phyloP scores from a whole-genome alignment of 164 flowering plant species.

The Aristolochia californica region DNA sequence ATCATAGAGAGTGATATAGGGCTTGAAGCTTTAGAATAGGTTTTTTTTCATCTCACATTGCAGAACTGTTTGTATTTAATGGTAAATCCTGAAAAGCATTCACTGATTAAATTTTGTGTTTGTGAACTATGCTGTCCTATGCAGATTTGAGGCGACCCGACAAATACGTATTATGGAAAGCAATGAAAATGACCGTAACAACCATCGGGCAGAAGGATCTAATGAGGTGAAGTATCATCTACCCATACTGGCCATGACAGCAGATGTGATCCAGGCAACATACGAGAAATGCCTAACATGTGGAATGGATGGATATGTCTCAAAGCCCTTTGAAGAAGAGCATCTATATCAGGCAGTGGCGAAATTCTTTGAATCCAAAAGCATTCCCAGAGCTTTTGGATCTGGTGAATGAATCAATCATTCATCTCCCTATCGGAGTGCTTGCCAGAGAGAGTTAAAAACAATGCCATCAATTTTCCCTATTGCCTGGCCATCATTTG shows the following conservation, averaged over 20 bases:
- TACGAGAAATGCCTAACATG: constrained; percentile 61
- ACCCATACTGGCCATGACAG: constrained; percentile 93
- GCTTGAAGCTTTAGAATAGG: no score
- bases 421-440: background rate
- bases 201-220: constrained; percentile 18
- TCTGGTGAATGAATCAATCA: no score
- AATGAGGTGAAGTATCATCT: constrained; percentile 36
- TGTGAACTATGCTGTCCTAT: constrained; percentile 3
- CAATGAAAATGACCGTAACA: constrained; percentile 35
- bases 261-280: constrained; percentile 90
- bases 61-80: no score
- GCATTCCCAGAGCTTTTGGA: constrained; percentile 12
- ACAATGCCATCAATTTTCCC: background rate
- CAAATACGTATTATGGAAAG: constrained; percentile 64
- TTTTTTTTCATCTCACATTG: no score
- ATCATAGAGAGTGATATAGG: no score
- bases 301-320: constrained; percentile 96
- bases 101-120: no score
- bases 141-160: constrained; percentile 82
- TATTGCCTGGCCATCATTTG: no score
- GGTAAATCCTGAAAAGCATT: no score
- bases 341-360: constrained; percentile 76
- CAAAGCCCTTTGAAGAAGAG: constrained; percentile 88
- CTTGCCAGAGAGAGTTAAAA: background rate
- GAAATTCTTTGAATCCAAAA: constrained; percentile 45